phyloP scores from a whole-genome alignment of 352 stramenopile genomes.

The Phytophthora ramorum region DNA sequence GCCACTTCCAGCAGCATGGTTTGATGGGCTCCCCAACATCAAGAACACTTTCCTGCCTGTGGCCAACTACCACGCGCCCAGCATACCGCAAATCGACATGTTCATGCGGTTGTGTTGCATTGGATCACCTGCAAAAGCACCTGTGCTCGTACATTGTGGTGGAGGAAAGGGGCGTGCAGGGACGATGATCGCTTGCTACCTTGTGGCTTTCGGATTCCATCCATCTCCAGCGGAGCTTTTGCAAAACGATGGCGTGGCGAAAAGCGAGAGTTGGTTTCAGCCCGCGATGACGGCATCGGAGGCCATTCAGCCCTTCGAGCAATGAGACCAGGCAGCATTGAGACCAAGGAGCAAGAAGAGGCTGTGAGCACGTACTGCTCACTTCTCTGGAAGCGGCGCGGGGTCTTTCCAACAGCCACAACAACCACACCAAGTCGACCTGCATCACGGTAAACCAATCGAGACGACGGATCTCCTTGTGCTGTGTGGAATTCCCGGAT shows the following conservation, averaged over 20 bases:
- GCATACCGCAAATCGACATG: slow-evolving; percentile 61
- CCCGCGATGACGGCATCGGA: slow-evolving; percentile 52
- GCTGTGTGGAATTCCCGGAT: slow-evolving; percentile 63
- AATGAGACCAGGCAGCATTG: slow-evolving; percentile 63
- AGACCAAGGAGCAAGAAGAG: slow-evolving; percentile 61
- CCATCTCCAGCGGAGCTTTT: slow-evolving; percentile 25
- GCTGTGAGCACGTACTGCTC: slow-evolving; percentile 57
- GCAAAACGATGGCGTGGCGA: background rate
- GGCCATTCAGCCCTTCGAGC: slow-evolving; percentile 50
- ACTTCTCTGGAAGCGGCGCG: slow-evolving; percentile 62
- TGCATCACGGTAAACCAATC: slow-evolving; percentile 38
- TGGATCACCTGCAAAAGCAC: slow-evolving; percentile 1
- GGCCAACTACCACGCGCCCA: slow-evolving; percentile 62
- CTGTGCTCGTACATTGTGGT: slow-evolving; percentile 70
- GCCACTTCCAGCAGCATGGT: slow-evolving; percentile 41
- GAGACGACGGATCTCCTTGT: slow-evolving; percentile 56
- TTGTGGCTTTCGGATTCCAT: slow-evolving; percentile 67
- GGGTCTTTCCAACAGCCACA: slow-evolving; percentile 34
- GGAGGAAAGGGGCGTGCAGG: slow-evolving; percentile 70
- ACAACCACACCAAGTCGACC: slow-evolving; percentile 47
- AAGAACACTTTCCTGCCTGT: slow-evolving; percentile 58
- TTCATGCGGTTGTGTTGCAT: slow-evolving; percentile 57
- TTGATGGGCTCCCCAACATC: slow-evolving; percentile 26
- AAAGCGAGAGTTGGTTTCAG: slow-evolving; percentile 31
- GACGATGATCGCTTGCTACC: slow-evolving; percentile 71